Evolutionary conservation across 176 grass and related monocot genomes (phyloP).

Genomic region (Triticum timopheevii): DNA sequence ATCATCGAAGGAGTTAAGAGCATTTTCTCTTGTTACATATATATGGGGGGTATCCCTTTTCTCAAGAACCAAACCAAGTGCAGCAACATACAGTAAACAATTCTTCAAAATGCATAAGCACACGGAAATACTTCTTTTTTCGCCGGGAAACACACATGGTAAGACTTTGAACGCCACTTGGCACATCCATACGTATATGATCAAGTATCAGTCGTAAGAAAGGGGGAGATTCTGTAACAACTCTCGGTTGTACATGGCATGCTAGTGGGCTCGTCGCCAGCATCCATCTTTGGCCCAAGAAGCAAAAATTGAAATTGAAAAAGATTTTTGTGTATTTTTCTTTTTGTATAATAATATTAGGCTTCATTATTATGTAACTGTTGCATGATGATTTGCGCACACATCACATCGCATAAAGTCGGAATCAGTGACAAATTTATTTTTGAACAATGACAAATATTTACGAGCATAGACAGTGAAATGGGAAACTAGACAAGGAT

Average conservation of each 20-base stretch:
- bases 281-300: background rate
- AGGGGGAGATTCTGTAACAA: background rate
- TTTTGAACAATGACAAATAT: too few species aligned
- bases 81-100: background rate
- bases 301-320: conserved; percentile 12
- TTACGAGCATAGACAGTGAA: too few species aligned
- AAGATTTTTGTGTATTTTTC: background rate
- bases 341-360: background rate
- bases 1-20: background rate
- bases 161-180: background rate
- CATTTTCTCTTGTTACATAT: too few species aligned
- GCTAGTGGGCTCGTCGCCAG: conserved; percentile 12
- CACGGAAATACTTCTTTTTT: too few species aligned
- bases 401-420: too few species aligned
- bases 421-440: too few species aligned
- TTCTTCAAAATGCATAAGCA: background rate
- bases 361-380: too few species aligned
- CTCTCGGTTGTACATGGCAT: conserved; percentile 27
- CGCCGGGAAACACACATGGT: too few species aligned
- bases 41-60: background rate
- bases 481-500: too few species aligned
- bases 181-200: background rate
- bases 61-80: background rate
- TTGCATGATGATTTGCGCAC: too few species aligned
- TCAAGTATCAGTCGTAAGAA: background rate